Evolutionary conservation across 2,329 filamentous ascomycete genomes (phyloP).

Genomic region (Colletotrichum sp.): DNA sequence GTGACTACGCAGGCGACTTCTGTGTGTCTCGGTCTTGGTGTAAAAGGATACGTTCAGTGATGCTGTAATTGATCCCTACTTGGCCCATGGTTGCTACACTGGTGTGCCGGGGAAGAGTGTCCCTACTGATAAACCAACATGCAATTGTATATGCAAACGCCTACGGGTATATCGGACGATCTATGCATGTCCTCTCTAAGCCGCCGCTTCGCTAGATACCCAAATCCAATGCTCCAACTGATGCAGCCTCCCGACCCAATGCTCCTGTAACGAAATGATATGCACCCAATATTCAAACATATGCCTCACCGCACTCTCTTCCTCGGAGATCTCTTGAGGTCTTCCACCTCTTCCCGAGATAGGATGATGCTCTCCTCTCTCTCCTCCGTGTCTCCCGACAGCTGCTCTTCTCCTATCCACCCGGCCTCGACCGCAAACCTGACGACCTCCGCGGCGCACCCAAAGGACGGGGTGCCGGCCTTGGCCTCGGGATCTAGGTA

Average conservation of each 20-base stretch:
- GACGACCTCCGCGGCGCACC: constrained; percentile 61
- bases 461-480: constrained; percentile 53
- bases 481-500: constrained; percentile 59
- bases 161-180: not conserved
- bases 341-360: constrained; percentile 30
- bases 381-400: constrained; percentile 41
- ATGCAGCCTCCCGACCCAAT: not conserved
- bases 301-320: not conserved
- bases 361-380: constrained; percentile 47
- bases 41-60: not conserved
- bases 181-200: not conserved
- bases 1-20: not conserved
- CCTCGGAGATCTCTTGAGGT: constrained; percentile 5
- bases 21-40: not conserved
- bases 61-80: not conserved
- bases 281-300: not conserved
- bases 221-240: not conserved
- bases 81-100: not conserved
- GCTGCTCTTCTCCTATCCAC: constrained; percentile 60
- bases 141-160: not conserved
- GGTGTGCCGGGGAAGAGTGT: not conserved
- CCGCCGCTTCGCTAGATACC: not conserved
- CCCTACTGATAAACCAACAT: not conserved
- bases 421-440: constrained; percentile 62
- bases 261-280: not conserved